phyloP scores from a whole-genome alignment of 768 basidiomycete species.

The Boletellus sp. region DNA sequence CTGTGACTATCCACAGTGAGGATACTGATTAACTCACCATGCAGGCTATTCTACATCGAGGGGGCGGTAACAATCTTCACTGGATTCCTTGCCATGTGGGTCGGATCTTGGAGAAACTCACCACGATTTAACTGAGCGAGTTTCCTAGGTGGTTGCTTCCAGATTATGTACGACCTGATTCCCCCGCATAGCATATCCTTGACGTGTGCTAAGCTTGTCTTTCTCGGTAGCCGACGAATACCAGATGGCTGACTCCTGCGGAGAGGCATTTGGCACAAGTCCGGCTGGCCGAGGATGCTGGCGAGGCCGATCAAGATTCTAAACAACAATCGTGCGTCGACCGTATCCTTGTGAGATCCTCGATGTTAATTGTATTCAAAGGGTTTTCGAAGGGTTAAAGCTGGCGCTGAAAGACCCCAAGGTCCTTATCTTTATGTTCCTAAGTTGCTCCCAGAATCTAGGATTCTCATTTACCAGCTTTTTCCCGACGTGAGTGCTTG shows the following conservation, averaged over 20 bases:
- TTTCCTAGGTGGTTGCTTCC: constrained; percentile 53
- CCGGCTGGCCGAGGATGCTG: constrained; percentile 66
- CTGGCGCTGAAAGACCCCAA: constrained; percentile 57
- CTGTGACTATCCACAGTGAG: not conserved
- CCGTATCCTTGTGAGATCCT: not conserved
- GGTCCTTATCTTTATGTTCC: constrained; percentile 51
- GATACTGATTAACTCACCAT: not conserved
- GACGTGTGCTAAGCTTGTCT: not conserved
- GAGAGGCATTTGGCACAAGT: too few relatives aligned
- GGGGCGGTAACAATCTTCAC: too few relatives aligned
- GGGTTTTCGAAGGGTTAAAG: constrained; percentile 31
- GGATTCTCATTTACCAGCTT: constrained; percentile 63
- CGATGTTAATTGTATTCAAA: not conserved
- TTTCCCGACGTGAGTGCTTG: constrained; percentile 44
- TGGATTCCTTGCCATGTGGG: constrained; percentile 52
- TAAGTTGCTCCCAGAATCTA: constrained; percentile 49
- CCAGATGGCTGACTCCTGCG: constrained; percentile 49
- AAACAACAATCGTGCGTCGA: constrained; percentile 49
- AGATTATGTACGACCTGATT: constrained; percentile 24
- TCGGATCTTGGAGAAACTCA: not conserved
- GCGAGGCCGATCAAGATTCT: constrained; percentile 64
- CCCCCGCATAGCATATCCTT: not conserved
- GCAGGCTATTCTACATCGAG: too few relatives aligned
- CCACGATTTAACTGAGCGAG: not conserved
- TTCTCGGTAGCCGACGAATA: constrained; percentile 52